Conservation (phyloP, 768 basidiomycete genomes). For the Podaxis sp. region DNA sequence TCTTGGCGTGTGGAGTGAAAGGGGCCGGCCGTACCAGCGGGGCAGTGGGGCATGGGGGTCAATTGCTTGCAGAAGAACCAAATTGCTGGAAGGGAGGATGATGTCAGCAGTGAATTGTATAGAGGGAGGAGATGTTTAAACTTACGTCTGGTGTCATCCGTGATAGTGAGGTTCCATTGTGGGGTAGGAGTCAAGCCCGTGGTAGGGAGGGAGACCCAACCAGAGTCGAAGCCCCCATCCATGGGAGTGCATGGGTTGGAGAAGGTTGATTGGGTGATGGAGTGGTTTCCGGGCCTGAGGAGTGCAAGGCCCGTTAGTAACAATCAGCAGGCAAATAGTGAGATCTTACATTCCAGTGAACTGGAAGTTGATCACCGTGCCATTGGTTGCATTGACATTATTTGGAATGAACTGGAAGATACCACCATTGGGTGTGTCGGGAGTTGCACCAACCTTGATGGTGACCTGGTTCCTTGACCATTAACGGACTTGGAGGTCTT, state of each 20-base stretch:
- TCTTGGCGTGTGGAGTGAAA: neutral
- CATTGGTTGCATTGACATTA: slow-evolving; percentile 39
- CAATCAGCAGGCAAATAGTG: neutral
- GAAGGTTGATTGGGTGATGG: slow-evolving; percentile 52
- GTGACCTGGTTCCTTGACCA: slow-evolving; percentile 17
- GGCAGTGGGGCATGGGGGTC: slow-evolving; percentile 41
- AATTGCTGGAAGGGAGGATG: slow-evolving; percentile 34
- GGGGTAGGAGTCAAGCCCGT: slow-evolving; percentile 28
- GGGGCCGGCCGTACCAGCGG: slow-evolving; percentile 21
- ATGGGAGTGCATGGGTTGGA: slow-evolving; percentile 43
- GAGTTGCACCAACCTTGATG: slow-evolving; percentile 39
- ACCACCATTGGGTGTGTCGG: slow-evolving; percentile 27
- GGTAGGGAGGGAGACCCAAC: slow-evolving; percentile 42
- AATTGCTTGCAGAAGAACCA: slow-evolving; percentile 63
- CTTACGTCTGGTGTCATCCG: slow-evolving; percentile 45
- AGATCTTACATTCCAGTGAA: slow-evolving; percentile 44
- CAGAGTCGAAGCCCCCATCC: slow-evolving; percentile 54
- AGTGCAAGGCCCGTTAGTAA: neutral
- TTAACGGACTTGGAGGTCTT: too few species aligned
- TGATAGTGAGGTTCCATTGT: slow-evolving; percentile 52
- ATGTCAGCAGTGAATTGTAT: slow-evolving; percentile 19
- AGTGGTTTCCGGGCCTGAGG: slow-evolving; percentile 50
- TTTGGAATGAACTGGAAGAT: slow-evolving; percentile 48
- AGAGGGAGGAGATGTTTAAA: slow-evolving; percentile 13
- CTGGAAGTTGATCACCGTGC: slow-evolving; percentile 48